phyloP scores from a whole-genome alignment of 148 eudicot genomes.

The Chenopodium formosanum region DNA sequence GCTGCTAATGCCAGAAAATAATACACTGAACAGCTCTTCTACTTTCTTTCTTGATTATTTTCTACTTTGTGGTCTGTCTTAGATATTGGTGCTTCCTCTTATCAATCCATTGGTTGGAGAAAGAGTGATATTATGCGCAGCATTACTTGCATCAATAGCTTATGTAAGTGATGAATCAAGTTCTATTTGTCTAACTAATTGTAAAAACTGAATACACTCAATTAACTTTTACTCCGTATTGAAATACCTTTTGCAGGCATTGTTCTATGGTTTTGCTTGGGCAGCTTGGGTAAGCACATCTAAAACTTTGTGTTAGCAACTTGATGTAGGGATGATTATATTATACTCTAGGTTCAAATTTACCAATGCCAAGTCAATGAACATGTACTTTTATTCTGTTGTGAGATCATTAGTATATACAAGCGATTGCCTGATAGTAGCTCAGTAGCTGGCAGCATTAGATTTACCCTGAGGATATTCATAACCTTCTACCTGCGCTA shows the following conservation, averaged over 20 bases:
- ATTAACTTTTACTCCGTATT: not conserved
- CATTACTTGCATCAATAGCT: constrained; percentile 66
- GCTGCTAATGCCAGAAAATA: too few species aligned
- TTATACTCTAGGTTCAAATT: not conserved
- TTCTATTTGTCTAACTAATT: not conserved
- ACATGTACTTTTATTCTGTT: not conserved
- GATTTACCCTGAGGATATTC: not conserved
- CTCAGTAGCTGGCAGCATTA: not conserved
- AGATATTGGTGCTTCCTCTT: constrained; percentile 76
- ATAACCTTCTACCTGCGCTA: not conserved
- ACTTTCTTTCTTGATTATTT: not conserved
- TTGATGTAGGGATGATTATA: not conserved
- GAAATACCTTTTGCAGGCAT: constrained; percentile 48
- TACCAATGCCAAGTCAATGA: not conserved
- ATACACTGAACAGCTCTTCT: not conserved
- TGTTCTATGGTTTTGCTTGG: constrained; percentile 93
- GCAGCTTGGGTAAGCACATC: constrained; percentile 73
- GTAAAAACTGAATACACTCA: not conserved
- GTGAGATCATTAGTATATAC: not conserved
- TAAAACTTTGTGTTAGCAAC: not conserved
- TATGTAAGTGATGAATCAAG: constrained; percentile 51
- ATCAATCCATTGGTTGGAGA: constrained; percentile 86
- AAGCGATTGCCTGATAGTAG: not conserved
- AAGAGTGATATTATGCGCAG: constrained; percentile 59
- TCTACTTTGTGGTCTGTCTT: constrained; percentile 13